Base-by-base conservation (phyloP, 116 monocot species). In the Phalaenopsis hybrid region DNA sequence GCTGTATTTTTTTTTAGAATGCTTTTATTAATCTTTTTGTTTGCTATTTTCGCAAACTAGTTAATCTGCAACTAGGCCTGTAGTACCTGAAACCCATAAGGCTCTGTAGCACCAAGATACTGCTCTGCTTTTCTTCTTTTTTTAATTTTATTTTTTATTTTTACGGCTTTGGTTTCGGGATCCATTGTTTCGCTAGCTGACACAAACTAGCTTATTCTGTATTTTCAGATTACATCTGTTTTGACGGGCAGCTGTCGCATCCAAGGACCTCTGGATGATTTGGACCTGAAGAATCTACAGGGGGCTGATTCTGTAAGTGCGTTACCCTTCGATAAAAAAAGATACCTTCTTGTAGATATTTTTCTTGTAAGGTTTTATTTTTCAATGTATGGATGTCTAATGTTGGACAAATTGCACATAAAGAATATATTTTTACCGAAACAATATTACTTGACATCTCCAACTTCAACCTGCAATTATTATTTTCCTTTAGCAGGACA, bases 171-270 rank as follows among this genome's bases (percentile, higher is more conserved):
- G 72, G 72, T 12, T 72, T 13, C 41, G 33, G 4, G 72, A 34
- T 34, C 16, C 5, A 72, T 72, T 46, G 15, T 45, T 46, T 21
- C n/a, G 75, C 25, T 81, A 74, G 41, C 51, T 33, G 57, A 74
- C 79, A 15, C 33, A 4, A 51, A 83, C 20, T 78, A 25, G 51
- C 28, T 21, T 76, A 50, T 82, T 68, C 77, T 77, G 69, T 61
- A n/a, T 83, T 80, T 55, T 87, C 59, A 93, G 93, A 95, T 93
- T 59, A 90, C 93, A 48, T 87, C 87, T 77, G 83, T 91, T 17
- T 82, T 91, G 41, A 74, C 89, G 82, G 89, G 90, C 69, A 84
- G 76, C 79, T 91, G 70, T 83, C 86, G 77, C 77, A 89, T 91
- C 57, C 88, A 90, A 90, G 87, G 87, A 63, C 88, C 91, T 59